Base-by-base conservation (phyloP, 2,329 filamentous ascomycete genomes). In the Pseudogymnoascus sp. region DNA sequence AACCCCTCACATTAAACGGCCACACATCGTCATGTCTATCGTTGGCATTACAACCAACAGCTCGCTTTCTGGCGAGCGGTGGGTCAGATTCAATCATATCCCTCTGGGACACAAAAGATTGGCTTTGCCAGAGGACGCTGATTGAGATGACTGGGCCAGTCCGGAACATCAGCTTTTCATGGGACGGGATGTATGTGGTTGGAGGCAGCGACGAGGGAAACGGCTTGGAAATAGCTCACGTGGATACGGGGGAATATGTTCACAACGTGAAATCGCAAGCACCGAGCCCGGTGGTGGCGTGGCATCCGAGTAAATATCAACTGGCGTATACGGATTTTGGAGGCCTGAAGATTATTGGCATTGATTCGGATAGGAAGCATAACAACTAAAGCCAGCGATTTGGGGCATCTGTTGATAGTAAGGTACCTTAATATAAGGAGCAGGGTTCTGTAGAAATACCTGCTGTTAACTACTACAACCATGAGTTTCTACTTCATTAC, bases 31-130 rank as follows among this genome's bases (percentile, higher is more conserved):
- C 87, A 4, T 91, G 88, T 70, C 80, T 89, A 66, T 82, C 85
- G 7, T 81, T 86, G 11, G 86, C 87, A 66, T 77, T 92, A 69
- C 88, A 89, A 67, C 89, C 90, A 0, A 85, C 83, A 51, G 89
- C 86, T 42, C 81, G 85, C 45, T 89, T 86, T 71, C 78, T 93
- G 51, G 90, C 90, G 0, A 89, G 88, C 0, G 90, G 89, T 31
- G 89, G 88, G 8, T 85, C 86, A 8, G 90, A 93, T 71, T 88
- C 87, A 1, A 82, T 91, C 61, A 88, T 93, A 68, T 81, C 87
- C 4, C 78, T 93, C 2, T 93, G 89, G 87, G 89, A 93, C 70
- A 92, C 89, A 3, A 81, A 81, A 42, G 86, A 90, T 68, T 92
- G 89, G 88, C 84, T 90, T 63, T 92, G 89, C 71, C 83, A 87